Conservation (phyloP, 352 stramenopile species). For the Globisporangium parvum region DNA sequence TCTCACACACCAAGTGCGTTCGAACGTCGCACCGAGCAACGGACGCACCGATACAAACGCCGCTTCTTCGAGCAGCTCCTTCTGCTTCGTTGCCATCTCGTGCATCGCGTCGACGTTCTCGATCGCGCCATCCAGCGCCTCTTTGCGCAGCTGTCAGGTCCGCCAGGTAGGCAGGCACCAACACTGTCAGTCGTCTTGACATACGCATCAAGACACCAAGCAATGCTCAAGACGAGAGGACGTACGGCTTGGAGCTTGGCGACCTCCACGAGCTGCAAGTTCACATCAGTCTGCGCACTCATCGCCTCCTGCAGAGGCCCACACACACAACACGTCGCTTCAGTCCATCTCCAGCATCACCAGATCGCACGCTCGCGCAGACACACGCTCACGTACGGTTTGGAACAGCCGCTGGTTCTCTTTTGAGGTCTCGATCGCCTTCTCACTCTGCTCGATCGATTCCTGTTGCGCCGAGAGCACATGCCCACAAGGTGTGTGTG, state of each 20-base stretch:
- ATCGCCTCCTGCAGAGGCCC: constrained; percentile 30
- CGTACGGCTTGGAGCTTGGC: constrained; percentile 60
- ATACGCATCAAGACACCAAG: neutral
- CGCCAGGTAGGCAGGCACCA: too few species aligned
- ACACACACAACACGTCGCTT: neutral
- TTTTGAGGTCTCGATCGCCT: constrained; percentile 42
- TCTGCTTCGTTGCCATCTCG: constrained; percentile 55
- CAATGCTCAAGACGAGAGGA: neutral
- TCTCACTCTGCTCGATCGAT: constrained; percentile 51
- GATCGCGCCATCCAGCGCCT: constrained; percentile 59
- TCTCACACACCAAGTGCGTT: too few species aligned
- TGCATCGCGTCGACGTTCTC: constrained; percentile 64
- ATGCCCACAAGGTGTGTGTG: neutral
- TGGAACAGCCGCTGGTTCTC: constrained; percentile 57
- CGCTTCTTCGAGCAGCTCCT: constrained; percentile 65
- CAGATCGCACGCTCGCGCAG: too few species aligned
- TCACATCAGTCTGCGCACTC: constrained; percentile 51
- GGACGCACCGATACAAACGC: constrained; percentile 73
- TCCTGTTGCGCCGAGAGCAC: constrained; percentile 12
- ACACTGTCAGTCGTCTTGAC: neutral
- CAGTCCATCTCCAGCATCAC: neutral
- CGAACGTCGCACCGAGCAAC: too few species aligned
- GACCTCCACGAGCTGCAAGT: constrained; percentile 57
- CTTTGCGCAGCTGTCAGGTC: constrained; percentile 53
- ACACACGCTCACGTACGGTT: constrained; percentile 14